Percentiles rank a stretch among this genome's conserved stretches.
Evolutionary conservation across 106 monocot genomes (phyloP).

Genomic region (Phalaenopsis equestris): DNA sequence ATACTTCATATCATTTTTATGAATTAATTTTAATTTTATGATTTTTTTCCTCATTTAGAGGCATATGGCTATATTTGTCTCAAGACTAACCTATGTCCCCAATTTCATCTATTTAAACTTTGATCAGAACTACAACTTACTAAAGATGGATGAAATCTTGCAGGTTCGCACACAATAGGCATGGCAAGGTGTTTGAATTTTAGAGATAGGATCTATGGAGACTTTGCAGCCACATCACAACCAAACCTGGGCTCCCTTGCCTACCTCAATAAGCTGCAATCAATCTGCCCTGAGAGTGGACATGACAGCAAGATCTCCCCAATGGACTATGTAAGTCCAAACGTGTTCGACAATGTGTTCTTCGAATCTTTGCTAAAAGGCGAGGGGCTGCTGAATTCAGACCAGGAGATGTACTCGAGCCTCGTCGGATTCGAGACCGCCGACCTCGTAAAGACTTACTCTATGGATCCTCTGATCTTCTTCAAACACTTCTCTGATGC

Average conservation of each 20-base stretch:
- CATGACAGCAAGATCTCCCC: conserved; percentile 50
- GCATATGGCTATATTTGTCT: no score
- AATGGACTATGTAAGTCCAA: conserved; percentile 57
- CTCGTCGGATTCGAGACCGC: conserved; percentile 38
- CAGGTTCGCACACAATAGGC: conserved; percentile 87
- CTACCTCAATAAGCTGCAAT: conserved; percentile 36
- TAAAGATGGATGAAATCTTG: no score
- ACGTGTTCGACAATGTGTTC: conserved; percentile 67
- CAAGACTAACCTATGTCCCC: no score
- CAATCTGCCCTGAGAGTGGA: conserved; percentile 32
- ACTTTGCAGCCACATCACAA: conserved; percentile 26
- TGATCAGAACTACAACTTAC: no score
- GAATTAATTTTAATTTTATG: no score
- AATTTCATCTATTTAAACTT: no score
- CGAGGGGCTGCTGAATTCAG: conserved; percentile 76
- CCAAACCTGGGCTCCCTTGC: conserved; percentile 14
- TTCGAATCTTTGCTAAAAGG: conserved; percentile 41
- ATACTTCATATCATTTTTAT: no score
- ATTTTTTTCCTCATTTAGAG: no score
- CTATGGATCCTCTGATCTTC: conserved; percentile 36
- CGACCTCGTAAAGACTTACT: conserved; percentile 49
- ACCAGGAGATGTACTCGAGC: conserved; percentile 77
- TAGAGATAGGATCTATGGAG: conserved; percentile 61
- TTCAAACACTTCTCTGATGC: conserved; percentile 83
- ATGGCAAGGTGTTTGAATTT: conserved; percentile 58